A percentile compares a stretch with the other conserved stretches of the same genome.
Conservation (phyloP, 768 basidiomycete genomes). For the Trametes punicea region DNA sequence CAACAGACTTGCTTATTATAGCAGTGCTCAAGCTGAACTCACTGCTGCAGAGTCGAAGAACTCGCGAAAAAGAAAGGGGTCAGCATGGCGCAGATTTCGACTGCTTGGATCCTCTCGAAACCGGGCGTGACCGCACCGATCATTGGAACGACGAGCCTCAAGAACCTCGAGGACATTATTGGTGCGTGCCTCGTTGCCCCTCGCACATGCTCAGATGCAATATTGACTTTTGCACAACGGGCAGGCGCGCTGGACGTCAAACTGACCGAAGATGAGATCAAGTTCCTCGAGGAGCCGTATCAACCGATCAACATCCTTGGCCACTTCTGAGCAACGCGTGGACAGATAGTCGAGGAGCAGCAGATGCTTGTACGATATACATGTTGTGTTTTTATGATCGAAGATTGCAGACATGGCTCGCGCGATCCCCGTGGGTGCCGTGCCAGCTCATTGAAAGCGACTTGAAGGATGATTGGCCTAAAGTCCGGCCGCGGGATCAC, state of each 20-base stretch:
- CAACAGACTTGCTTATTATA: constrained; percentile 30
- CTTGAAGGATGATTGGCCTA: too few relatives aligned
- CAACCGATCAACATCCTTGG: background rate
- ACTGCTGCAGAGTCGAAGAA: constrained; percentile 26
- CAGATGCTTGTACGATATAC: background rate
- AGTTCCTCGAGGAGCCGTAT: constrained; percentile 55
- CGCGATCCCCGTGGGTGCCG: too few relatives aligned
- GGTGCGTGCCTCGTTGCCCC: constrained; percentile 6
- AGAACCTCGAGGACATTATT: constrained; percentile 38
- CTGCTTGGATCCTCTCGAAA: constrained; percentile 25
- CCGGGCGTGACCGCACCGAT: constrained; percentile 40
- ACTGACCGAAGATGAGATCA: constrained; percentile 45
- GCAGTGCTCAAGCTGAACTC: constrained; percentile 1
- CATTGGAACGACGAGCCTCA: constrained; percentile 36
- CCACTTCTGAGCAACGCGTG: background rate
- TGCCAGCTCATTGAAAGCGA: too few relatives aligned
- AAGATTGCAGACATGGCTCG: too few relatives aligned
- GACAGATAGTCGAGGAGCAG: background rate
- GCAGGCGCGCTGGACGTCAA: constrained; percentile 2
- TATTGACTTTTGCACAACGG: background rate
- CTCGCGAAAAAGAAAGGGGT: constrained; percentile 38
- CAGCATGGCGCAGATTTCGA: constrained; percentile 40
- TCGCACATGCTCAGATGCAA: background rate
- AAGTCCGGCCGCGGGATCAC: too few relatives aligned
- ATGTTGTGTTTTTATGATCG: too few relatives aligned